Evolutionary conservation across 2,329 filamentous ascomycete genomes (phyloP).

Genomic region (Colletotrichum incanum): DNA sequence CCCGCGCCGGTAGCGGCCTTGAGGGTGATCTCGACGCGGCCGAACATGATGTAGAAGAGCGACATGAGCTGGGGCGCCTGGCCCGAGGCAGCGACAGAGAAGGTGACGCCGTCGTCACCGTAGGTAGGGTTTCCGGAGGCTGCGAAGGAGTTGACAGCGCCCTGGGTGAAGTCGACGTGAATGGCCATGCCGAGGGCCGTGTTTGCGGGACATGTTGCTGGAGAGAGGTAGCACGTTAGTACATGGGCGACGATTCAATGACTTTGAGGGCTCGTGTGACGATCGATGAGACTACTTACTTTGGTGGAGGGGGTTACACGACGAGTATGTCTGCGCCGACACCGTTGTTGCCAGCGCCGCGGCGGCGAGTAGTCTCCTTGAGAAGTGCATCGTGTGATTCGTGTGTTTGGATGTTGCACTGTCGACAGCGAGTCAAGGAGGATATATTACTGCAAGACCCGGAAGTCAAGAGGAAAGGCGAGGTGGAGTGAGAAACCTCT

Average conservation of each 20-base stretch:
- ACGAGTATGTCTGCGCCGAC: conserved; percentile 58
- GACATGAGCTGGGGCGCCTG: conserved; percentile 90
- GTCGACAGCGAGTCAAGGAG: not conserved
- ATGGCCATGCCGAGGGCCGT: conserved; percentile 88
- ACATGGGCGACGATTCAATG: not conserved
- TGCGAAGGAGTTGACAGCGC: conserved; percentile 84
- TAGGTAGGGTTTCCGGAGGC: conserved; percentile 81
- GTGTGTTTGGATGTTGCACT: conserved; percentile 1
- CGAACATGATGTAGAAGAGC: conserved; percentile 99
- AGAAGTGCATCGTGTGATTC: conserved; percentile 37
- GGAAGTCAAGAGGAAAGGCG: not conserved
- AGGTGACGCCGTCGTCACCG: conserved; percentile 81
- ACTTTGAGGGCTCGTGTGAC: not conserved
- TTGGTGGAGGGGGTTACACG: conserved; percentile 56
- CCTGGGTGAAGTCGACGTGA: conserved; percentile 86
- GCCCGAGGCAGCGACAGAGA: conserved; percentile 83
- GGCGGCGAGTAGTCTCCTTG: conserved; percentile 41
- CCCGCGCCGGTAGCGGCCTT: conserved; percentile 90
- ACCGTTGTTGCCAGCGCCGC: conserved; percentile 47
- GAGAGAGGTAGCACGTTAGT: conserved; percentile 24
- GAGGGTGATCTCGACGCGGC: conserved; percentile 87
- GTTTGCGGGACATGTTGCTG: conserved; percentile 79
- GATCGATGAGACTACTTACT: conserved; percentile 47
- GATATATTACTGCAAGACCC: not conserved
- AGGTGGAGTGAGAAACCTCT: not conserved